Evolutionary conservation across 2,329 filamentous ascomycete species (phyloP).

Genomic region (Diplodia seriata): DNA sequence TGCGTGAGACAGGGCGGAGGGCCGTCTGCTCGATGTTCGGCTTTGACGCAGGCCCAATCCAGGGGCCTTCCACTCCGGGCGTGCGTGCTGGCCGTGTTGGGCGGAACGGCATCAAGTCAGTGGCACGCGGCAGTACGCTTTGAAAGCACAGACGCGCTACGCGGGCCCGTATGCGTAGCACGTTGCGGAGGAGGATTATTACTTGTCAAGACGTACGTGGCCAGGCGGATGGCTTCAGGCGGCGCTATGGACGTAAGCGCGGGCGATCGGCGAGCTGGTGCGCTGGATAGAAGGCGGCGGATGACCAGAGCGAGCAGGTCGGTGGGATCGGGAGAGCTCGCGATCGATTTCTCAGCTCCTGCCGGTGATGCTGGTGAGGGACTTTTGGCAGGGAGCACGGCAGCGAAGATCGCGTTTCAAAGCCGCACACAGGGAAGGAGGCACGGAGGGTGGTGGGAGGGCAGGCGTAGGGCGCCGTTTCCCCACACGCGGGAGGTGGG

Average conservation of each 20-base stretch:
- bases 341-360: neutral
- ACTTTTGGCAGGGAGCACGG: neutral
- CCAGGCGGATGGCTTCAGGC: neutral
- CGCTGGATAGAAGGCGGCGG: neutral
- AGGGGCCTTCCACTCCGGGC: neutral
- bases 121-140: neutral
- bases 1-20: slow-evolving; percentile 1
- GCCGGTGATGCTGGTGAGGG: neutral
- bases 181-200: neutral
- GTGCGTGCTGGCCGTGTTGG: neutral
- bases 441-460: neutral
- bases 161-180: slow-evolving; percentile 4
- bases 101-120: neutral
- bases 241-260: slow-evolving; percentile 8
- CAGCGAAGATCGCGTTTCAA: slow-evolving; percentile 26
- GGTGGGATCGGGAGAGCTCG: too few relatives aligned
- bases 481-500: slow-evolving; percentile 22
- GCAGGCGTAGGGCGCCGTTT: neutral
- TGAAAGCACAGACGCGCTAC: neutral
- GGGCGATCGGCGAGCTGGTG: neutral
- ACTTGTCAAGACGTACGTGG: neutral
- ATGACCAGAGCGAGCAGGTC: neutral
- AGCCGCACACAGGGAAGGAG: neutral
- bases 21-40: neutral
- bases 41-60: neutral